These are phyloP conservation scores for Gynochthodes officinalis DNA, from an alignment of 257 asterid species.

Conservation along the genomic window DNA sequence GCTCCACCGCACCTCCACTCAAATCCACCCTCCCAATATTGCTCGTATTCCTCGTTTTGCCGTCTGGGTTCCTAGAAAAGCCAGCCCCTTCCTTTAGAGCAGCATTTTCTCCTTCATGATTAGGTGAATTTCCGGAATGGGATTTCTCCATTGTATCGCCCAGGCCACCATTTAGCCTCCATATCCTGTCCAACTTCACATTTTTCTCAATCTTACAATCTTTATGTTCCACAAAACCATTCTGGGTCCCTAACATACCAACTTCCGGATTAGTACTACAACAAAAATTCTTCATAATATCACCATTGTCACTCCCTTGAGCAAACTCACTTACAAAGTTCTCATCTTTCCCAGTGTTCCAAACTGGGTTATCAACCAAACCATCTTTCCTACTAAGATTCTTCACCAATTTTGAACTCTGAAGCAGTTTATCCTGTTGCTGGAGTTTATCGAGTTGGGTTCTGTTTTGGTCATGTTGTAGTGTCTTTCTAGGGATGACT, in stretches of 20 bases:
- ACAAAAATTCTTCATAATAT: constrained; percentile 11
- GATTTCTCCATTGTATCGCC: constrained; percentile 21
- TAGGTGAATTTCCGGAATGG: background rate
- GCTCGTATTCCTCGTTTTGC: constrained; percentile 14
- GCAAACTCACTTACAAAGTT: constrained; percentile 21
- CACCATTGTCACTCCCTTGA: constrained; percentile 22
- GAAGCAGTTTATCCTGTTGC: background rate
- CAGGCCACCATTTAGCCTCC: background rate
- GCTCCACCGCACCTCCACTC: constrained; percentile 15
- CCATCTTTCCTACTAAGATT: constrained; percentile 15
- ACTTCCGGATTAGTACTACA: background rate
- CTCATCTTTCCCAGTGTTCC: constrained; percentile 18
- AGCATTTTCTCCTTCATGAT: constrained; percentile 16
- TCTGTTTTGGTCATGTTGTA: constrained; percentile 26
- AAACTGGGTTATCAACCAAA: constrained; percentile 21
- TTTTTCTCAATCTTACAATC: constrained; percentile 18
- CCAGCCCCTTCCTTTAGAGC: constrained; percentile 24
- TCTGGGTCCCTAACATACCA: background rate
- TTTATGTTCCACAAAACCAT: constrained; percentile 14
- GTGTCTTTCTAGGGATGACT: constrained; percentile 26
- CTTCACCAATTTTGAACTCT: background rate
- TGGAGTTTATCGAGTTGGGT: constrained; percentile 29
- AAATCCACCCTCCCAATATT: background rate
- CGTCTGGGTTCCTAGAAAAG: constrained; percentile 14
- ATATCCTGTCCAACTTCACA: constrained; percentile 16